Evolutionary conservation across 129 eudicot species (phyloP), one percentile per base, ranked within the genome.

Genomic region (Cynara cardunculus): DNA sequence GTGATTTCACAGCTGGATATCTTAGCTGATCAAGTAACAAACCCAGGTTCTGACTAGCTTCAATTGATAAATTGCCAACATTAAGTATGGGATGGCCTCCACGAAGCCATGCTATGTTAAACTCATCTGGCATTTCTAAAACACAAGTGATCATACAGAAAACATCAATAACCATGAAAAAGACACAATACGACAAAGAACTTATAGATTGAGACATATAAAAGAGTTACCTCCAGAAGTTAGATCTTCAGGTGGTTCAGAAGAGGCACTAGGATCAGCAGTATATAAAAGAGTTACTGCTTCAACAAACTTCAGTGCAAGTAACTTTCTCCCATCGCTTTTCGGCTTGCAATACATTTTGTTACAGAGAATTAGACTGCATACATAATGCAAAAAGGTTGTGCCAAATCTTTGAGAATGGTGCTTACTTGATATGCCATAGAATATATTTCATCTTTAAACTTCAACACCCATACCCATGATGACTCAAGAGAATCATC

Each of bases 1-100:
- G 92, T 81, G 99, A 89, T 71, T 89, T 93, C 59, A 91, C 90
- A 39, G 93, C 81, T 31, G 99, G 96, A 71, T 46, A 81, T 76
- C 99, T 85, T 74, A 96, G 90, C 87, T 91, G 98, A 87, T 93
- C 99, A 75, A 96, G 99, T 85, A 96, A 78, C 72, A 89, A 77
- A 78, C 93, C 89, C 85, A 96, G 69, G 84, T 91, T 91, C 78
- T 79, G 83, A 86, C 93, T 93, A 34, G 99, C 99, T 92, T 96
- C 97, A 77, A 82, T 30, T 61, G 99, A 91, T 80, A 89, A 82
- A 83, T 96, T 97, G 75, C 96, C 91, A 87, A 91, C 90, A 86
- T 93, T 91, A 64, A 96, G 97, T 27, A 91, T n/a, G 18, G 97
- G 96, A 87, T 96, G 99, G 61, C 99, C 99, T 80, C 93, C 93